Evolutionary conservation across 805 yeast species (phyloP).

Genomic region (Trichomonascus vanleenenianus): DNA sequence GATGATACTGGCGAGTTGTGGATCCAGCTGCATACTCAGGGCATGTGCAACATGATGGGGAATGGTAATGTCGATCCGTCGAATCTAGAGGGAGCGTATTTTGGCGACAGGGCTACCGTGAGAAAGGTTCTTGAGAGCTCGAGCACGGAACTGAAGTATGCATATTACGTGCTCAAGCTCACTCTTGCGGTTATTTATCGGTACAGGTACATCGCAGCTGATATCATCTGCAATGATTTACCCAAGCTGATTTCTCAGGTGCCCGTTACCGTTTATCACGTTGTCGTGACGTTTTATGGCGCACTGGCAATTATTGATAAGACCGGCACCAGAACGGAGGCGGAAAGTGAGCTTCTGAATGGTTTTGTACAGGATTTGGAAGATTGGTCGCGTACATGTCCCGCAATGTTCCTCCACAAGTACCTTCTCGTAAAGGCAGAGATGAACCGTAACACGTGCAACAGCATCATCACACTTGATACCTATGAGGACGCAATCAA

Average conservation of each 20-base stretch:
- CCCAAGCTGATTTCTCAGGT: slow-evolving; percentile 16
- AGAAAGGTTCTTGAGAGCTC: slow-evolving; percentile 8
- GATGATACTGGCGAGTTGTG: slow-evolving; percentile 17
- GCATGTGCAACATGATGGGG: slow-evolving; percentile 16
- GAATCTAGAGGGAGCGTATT: slow-evolving; percentile 16
- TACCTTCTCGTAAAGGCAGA: slow-evolving; percentile 32
- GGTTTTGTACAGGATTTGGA: slow-evolving; percentile 24
- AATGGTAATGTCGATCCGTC: slow-evolving; percentile 15
- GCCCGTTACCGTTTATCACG: slow-evolving; percentile 20
- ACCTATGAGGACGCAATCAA: slow-evolving; percentile 40
- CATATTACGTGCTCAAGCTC: slow-evolving; percentile 16
- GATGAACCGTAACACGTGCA: slow-evolving; percentile 18
- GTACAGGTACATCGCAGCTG: slow-evolving; percentile 17
- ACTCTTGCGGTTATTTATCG: slow-evolving; percentile 20
- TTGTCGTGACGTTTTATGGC: slow-evolving; percentile 20
- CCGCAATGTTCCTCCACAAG: slow-evolving; percentile 35
- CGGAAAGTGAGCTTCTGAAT: slow-evolving; percentile 21
- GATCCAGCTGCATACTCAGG: slow-evolving; percentile 18
- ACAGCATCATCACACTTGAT: slow-evolving; percentile 36
- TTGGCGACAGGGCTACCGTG: slow-evolving; percentile 10
- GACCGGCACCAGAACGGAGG: slow-evolving; percentile 15
- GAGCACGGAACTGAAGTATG: slow-evolving; percentile 17
- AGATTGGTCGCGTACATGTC: slow-evolving; percentile 32
- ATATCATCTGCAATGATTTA: slow-evolving; percentile 15
- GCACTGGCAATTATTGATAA: slow-evolving; percentile 22